Evolutionary conservation across 495 filamentous ascomycete genomes (phyloP), one percentile per base, ranked within the genome.

Genomic region (Hyaloscypha variabilis): DNA sequence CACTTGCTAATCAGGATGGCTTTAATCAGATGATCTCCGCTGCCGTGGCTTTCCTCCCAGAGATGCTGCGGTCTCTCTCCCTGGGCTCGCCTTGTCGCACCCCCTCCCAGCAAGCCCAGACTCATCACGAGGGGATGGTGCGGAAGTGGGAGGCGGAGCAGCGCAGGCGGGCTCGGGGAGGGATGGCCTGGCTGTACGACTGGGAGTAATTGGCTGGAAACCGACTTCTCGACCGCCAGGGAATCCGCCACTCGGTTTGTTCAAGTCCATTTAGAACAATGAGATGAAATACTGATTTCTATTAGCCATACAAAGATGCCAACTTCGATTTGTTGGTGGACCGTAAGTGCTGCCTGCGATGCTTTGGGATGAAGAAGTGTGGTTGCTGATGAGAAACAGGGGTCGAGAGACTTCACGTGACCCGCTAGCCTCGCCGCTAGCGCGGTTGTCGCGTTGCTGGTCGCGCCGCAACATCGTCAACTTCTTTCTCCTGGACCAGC

Each of bases 401-500:
- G 19, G 17, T 6, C 6, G 49, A n/a, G 6, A 4, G 11, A 31
- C 2, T 28, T 42, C 57, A 59, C 30, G 57, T 59, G 57, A 59
- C 30, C 28, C 4, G 39, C 51, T 54, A 54, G 51, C 51, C 26
- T 54, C 51, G 13, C 49, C 51, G 51, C 51, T 36, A 39, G 51
- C 21, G 4, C n/a, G 30, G 11, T 59, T 39, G 30, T 42, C 57
- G 57, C 31, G 30, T 14, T 59, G 30, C n/a, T 39, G 57, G 23
- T 19, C 26, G 3, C 26, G 24, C 28, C 8, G 8, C 36, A 17
- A 28, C 34, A 24, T 26, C 23, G 29, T 23, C 28, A 57, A 50
- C 30, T 24, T 5, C 30, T 24, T 5, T 36, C 61, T 25, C 6
- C 6, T 54, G 1, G 51, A 54, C 51, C 51, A 54, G 21, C 23